These are phyloP conservation scores for Pythium myriotylum DNA, from an alignment of 352 stramenopile genomes.

Conservation along the genomic window DNA sequence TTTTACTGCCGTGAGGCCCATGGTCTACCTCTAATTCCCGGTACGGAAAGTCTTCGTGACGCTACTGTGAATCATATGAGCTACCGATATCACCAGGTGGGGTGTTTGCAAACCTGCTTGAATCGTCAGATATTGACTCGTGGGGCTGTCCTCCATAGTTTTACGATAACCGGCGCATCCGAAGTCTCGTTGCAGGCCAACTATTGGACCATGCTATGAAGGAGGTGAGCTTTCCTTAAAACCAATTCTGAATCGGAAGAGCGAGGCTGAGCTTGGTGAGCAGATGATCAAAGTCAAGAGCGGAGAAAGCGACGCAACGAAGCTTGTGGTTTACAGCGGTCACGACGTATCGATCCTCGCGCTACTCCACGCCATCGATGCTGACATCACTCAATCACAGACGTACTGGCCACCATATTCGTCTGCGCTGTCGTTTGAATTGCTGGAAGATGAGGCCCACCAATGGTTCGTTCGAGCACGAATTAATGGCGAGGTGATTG, in stretches of 20 bases:
- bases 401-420: slow-evolving; percentile 78
- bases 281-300: slow-evolving; percentile 23
- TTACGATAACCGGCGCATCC: slow-evolving; percentile 70
- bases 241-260: not conserved
- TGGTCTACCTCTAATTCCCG: slow-evolving; percentile 46
- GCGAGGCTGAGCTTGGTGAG: not conserved
- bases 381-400: slow-evolving; percentile 43
- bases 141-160: too few species aligned
- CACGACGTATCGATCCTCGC: slow-evolving; percentile 82
- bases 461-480: slow-evolving; percentile 61
- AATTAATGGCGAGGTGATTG: slow-evolving; percentile 51
- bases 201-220: slow-evolving; percentile 64
- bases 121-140: too few species aligned
- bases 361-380: slow-evolving; percentile 66
- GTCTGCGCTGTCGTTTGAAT: slow-evolving; percentile 62
- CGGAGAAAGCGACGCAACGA: slow-evolving; percentile 43
- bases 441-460: slow-evolving; percentile 59
- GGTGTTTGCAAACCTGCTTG: too few species aligned
- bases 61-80: slow-evolving; percentile 53
- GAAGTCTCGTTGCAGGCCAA: slow-evolving; percentile 61
- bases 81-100: slow-evolving; percentile 75
- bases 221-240: slow-evolving; percentile 28
- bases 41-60: slow-evolving; percentile 48
- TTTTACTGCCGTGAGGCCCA: slow-evolving; percentile 73
- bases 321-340: slow-evolving; percentile 77